Evolutionary conservation across 441 rosid genomes (phyloP).

Genomic region (Kokia cookei): DNA sequence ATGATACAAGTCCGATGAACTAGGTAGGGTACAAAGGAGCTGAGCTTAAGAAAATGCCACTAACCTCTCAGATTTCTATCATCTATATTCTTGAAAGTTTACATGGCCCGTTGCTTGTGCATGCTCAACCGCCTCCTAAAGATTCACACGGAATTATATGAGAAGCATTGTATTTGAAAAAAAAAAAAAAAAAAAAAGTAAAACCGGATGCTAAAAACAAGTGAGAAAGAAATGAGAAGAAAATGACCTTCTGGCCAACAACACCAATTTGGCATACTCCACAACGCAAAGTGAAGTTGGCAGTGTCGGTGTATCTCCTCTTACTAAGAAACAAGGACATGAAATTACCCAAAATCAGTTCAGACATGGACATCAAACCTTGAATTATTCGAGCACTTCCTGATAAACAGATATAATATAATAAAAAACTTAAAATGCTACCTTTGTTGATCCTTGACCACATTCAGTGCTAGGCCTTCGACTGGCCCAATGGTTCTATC

Average conservation of each 20-base stretch:
- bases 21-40: neutral
- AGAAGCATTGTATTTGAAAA: neutral
- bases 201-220: neutral
- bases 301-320: slow-evolving; percentile 71
- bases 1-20: neutral
- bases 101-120: slow-evolving; percentile 93
- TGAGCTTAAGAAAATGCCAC: neutral
- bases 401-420: neutral
- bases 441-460: slow-evolving; percentile 82
- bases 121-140: slow-evolving; percentile 86
- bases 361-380: neutral
- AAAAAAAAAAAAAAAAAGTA: neutral
- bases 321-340: slow-evolving; percentile 33
- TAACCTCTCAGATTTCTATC: slow-evolving; percentile 12
- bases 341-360: neutral
- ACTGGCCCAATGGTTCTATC: slow-evolving; percentile 57
- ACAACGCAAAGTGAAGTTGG: slow-evolving; percentile 82
- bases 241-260: slow-evolving; percentile 74
- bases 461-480: slow-evolving; percentile 51
- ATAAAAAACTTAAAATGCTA: slow-evolving; percentile 14
- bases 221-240: neutral
- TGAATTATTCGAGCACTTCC: neutral
- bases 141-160: neutral
- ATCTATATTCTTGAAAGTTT: slow-evolving; percentile 83
- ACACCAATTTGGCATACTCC: slow-evolving; percentile 91